Conservation (phyloP, 495 filamentous ascomycete species). For the Penicillium steckii region DNA sequence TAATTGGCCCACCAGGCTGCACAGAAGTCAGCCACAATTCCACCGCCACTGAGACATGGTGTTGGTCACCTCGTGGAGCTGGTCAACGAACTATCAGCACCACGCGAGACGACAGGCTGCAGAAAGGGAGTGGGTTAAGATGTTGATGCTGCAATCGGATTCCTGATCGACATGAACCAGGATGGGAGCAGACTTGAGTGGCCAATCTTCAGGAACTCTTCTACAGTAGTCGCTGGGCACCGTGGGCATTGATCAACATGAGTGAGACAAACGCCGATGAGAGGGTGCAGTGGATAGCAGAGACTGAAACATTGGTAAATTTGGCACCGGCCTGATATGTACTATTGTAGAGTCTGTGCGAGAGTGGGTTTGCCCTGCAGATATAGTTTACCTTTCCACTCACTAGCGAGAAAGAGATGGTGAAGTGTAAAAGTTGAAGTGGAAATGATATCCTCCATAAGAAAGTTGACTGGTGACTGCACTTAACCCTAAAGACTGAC, state of each 20-base stretch:
- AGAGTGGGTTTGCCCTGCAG: too few relatives aligned
- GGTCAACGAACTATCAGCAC: too few relatives aligned
- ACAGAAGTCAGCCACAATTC: background rate
- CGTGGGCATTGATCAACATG: slow-evolving; percentile 8
- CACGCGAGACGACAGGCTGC: background rate
- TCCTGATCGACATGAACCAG: background rate
- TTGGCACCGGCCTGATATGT: too few relatives aligned
- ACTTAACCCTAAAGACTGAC: too few relatives aligned
- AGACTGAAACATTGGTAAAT: background rate
- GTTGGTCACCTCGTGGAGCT: too few relatives aligned
- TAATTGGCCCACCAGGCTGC: background rate
- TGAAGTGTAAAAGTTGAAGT: background rate
- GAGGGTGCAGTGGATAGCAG: background rate
- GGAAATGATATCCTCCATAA: too few relatives aligned
- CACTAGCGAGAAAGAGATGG: background rate
- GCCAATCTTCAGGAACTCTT: too few relatives aligned
- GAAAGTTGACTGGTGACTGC: too few relatives aligned
- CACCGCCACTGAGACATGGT: slow-evolving; percentile 1
- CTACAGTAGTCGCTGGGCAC: too few relatives aligned
- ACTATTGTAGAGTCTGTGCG: too few relatives aligned
- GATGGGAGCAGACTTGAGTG: background rate
- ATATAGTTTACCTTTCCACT: too few relatives aligned
- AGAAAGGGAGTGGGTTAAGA: background rate
- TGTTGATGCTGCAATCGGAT: background rate
- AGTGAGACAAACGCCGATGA: slow-evolving; percentile 13